phyloP scores from a whole-genome alignment of 2,329 filamentous ascomycete genomes.

The Neobulgaria alba region DNA sequence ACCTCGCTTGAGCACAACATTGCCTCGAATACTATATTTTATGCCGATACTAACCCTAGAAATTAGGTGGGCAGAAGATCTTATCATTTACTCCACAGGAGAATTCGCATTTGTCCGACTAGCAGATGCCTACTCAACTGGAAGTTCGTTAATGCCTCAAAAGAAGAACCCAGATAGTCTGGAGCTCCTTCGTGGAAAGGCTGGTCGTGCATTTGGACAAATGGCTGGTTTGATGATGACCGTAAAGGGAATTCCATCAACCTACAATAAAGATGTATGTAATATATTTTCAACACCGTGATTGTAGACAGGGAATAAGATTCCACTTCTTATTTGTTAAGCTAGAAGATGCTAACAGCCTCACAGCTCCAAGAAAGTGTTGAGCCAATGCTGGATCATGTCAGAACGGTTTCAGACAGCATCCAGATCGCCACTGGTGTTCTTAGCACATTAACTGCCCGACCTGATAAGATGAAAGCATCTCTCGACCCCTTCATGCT shows the following conservation, averaged over 20 bases:
- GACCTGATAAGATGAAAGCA: constrained; percentile 68
- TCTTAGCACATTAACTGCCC: constrained; percentile 60
- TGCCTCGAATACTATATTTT: too few relatives aligned
- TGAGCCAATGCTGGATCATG: constrained; percentile 76
- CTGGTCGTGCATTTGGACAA: constrained; percentile 68
- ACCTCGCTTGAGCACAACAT: too few relatives aligned
- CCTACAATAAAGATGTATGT: constrained; percentile 74
- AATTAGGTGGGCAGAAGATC: constrained; percentile 62
- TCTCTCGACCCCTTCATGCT: constrained; percentile 79
- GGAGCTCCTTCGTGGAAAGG: constrained; percentile 68
- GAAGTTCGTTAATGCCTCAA: constrained; percentile 44
- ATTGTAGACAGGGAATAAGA: too few relatives aligned
- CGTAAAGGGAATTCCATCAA: constrained; percentile 57
- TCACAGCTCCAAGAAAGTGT: constrained; percentile 65
- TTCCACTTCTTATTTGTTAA: too few relatives aligned
- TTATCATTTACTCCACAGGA: constrained; percentile 71
- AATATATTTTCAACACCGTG: too few relatives aligned
- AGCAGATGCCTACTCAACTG: constrained; percentile 73
- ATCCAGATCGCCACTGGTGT: constrained; percentile 78
- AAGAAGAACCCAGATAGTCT: constrained; percentile 77
- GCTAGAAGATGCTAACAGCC: constrained; percentile 18
- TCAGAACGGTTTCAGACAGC: constrained; percentile 74
- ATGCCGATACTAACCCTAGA: too few relatives aligned
- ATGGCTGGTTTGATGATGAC: constrained; percentile 75
- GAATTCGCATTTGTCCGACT: constrained; percentile 64